A percentile compares a stretch with the other conserved stretches of the same genome.
phyloP scores from a whole-genome alignment of 1,284 basidiomycete species.

The Puccinia horiana region DNA sequence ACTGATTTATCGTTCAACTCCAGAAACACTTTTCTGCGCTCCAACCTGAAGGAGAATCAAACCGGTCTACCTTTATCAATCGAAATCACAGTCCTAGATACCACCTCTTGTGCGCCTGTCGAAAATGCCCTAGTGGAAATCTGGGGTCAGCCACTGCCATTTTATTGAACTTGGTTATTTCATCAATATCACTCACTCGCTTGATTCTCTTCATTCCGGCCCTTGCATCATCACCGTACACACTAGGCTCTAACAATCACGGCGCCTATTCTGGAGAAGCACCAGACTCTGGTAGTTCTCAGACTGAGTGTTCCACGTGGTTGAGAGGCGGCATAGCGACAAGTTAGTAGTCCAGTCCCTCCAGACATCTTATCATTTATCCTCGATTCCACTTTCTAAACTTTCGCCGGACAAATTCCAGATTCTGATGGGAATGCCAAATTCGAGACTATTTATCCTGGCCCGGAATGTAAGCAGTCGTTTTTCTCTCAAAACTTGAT shows the following conservation, averaged over 20 bases:
- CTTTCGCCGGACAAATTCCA: neutral
- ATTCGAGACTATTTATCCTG: slow-evolving; percentile 38
- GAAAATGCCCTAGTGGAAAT: slow-evolving; percentile 42
- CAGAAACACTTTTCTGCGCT: slow-evolving; percentile 34
- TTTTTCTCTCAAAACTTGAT: neutral
- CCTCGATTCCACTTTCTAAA: no score
- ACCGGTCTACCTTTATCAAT: slow-evolving; percentile 17
- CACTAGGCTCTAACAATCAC: slow-evolving; percentile 25
- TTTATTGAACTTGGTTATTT: neutral
- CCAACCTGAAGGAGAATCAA: slow-evolving; percentile 36
- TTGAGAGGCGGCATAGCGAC: slow-evolving; percentile 31
- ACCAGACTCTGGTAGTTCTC: neutral
- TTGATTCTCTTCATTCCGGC: neutral
- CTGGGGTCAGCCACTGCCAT: slow-evolving; percentile 4
- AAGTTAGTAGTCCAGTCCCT: no score
- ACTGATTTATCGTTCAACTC: neutral
- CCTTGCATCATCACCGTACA: neutral
- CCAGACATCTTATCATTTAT: no score
- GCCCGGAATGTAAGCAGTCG: slow-evolving; percentile 10
- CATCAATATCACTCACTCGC: neutral
- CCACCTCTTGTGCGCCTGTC: slow-evolving; percentile 27
- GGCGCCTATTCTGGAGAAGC: slow-evolving; percentile 22
- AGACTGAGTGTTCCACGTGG: slow-evolving; percentile 16
- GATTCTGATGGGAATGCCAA: slow-evolving; percentile 23
- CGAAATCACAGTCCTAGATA: slow-evolving; percentile 9